Base-by-base conservation (phyloP, 176 grass and related monocot species). In the Coix lacrymajobi region DNA sequence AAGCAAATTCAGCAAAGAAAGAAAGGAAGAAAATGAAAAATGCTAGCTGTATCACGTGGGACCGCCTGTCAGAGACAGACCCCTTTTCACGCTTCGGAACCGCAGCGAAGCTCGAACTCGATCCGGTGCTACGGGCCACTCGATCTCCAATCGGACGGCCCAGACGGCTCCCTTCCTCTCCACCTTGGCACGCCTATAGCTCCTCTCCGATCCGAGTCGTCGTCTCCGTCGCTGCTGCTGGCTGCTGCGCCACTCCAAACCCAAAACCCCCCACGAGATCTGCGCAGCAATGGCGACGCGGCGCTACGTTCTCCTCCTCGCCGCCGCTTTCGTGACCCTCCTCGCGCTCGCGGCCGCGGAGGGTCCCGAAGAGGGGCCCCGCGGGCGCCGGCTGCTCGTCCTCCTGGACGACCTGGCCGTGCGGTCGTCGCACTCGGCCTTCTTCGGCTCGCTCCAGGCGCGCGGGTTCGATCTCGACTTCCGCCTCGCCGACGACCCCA, bases 401-500 rank as follows among this genome's bases (percentile, higher is more conserved):
- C 85, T 98, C 22, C 78, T 98, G 52, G 96, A 98, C 85, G 96
- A 95, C 65, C 86, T 98, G 30, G 82, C 92, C 17, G 77, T 90
- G 79, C 95, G 88, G n/a, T 93, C 89, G 15, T 93, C 96, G 58
- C 96, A 95, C 82, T 95, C 92, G 62, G 70, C 79, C 44, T 95
- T 91, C 89, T 93, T 98, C 90, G 63, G 83, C 40, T 88, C 92
- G 41, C 96, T 93, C 36, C 86, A 79, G 81, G 88, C 90, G 20
- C 90, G 96, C 28, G 90, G 89, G 17, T 88, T 91, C 68, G 90
- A 95, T 80, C 92, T 93, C 41, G 90, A 95, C 49, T 98, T 98
- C 81, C 92, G 92, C 62, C 84, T 95, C 71, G 92, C 92, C 11
- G 92, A 95, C 63, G 92, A 98, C 78, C 81, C 92, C 20, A 90